Evolutionary conservation across 2,329 filamentous ascomycete species (phyloP).

Genomic region (Ramichloridium luteum): DNA sequence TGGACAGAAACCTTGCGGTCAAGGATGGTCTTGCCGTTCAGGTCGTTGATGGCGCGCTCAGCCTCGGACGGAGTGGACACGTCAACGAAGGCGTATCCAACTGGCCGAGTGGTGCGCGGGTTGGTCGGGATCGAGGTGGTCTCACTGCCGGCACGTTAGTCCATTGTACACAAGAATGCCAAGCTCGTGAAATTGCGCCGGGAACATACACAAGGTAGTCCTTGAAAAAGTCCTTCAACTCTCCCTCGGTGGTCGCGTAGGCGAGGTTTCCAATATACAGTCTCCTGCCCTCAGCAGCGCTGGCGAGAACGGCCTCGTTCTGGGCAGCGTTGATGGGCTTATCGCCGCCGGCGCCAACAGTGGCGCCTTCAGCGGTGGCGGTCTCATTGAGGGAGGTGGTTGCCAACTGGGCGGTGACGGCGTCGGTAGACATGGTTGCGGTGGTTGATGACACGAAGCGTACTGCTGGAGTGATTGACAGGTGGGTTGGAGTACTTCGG

Average conservation of each 20-base stretch:
- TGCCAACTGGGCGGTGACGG: conserved; percentile 61
- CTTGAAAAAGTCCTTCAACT: conserved; percentile 99
- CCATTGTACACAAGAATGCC: background rate
- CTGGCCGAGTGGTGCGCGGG: conserved; percentile 93
- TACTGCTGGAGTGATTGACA: conserved; percentile 9
- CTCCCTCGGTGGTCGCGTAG: conserved; percentile 99
- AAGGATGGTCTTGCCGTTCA: conserved; percentile 94
- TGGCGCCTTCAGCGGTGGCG: conserved; percentile 45
- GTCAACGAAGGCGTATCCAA: conserved; percentile 98
- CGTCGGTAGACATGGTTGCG: conserved; percentile 77
- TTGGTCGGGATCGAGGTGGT: conserved; percentile 99
- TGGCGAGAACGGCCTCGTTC: conserved; percentile 87
- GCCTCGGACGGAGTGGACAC: conserved; percentile 89
- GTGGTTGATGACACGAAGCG: conserved; percentile 44
- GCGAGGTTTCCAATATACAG: conserved; percentile 99
- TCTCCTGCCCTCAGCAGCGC: conserved; percentile 95
- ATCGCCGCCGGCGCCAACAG: conserved; percentile 34
- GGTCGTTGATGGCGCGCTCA: conserved; percentile 85
- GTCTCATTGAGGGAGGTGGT: conserved; percentile 51
- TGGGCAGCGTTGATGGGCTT: conserved; percentile 62
- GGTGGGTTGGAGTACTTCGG: conserved; percentile 11
- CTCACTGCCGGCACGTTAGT: conserved; percentile 56
- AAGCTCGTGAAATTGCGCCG: too few relatives aligned
- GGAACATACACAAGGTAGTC: conserved; percentile 94
- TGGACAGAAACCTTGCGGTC: conserved; percentile 99